Base-by-base conservation (phyloP, 2,329 filamentous ascomycete genomes). In the Dothistroma septosporum region DNA sequence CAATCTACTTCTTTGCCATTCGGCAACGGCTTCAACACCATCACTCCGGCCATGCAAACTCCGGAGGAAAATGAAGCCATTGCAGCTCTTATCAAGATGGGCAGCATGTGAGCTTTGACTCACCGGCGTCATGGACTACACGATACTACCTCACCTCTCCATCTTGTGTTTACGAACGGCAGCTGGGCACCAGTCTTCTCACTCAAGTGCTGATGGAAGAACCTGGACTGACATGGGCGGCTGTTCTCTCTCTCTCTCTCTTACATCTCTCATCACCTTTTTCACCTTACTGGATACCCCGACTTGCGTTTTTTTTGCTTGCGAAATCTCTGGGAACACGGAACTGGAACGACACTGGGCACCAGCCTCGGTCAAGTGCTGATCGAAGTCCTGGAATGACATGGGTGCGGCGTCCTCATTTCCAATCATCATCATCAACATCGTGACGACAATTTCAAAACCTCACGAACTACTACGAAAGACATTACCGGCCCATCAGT, bases 21-120 rank as follows among this genome's bases (percentile, higher is more conserved):
- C 54, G 60, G 57, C 46, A 53, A 35, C 53, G 57, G 24, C 41
- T 55, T 52, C 47, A 37, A 47, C 54, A 48, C 58, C 60, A 58
- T 57, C 46, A 55, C 50, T 53, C 44, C 60, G 21, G 55, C 61
- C 31, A 58, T 59, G 58, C 63, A 65, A 33, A 85, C 88, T 73
- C 83, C 86, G 63, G 87, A 91, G 76, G 90, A 93, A 80, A 87
- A 87, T 69, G 90, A 91, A 76, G 90, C 90, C 58, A 85, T 92
- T 66, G 90, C 91, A 76, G 90, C 90, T 66, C 85, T 93, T 72
- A 80, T 94, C 71, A 85, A 87, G 75, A 87, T 94, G 76, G 88
- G 90, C 77, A 92, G 89, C 58, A 80, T 82, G 78, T 81, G 74
- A 75, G 61, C 63, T 61, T 46, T 33, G 31, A 35, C 58, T 62